Evolutionary conservation across 805 yeast species (phyloP), one percentile per base, ranked within the genome.

Genomic region (Starmera amethionina): DNA sequence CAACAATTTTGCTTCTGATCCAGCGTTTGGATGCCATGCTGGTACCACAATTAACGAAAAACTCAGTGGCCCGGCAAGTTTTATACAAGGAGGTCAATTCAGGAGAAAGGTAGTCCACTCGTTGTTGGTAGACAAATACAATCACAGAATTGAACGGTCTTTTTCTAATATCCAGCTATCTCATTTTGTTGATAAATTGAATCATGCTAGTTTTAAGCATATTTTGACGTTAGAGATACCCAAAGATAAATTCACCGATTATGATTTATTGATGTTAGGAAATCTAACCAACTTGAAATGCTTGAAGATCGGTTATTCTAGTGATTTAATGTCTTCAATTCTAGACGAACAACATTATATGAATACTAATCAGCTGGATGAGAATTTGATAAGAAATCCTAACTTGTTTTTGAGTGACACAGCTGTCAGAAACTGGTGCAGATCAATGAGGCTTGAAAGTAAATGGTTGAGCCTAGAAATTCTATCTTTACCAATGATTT

Each of bases 131-230:
- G 27, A 22, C 27, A 22, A 22, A 15, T 32, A 15, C 8, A 52
- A 51, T 30, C 67, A 63, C 42, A 42, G 69, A 28, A 47, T 63
- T n/a, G 68, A 64, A 42, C 53, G 65, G 6, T 42, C 63, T 2
- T 59, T 51, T 33, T 42, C 48, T 4, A 62, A 63, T 42, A 33
- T 57, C 12, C 36, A 42, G 7, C 31, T 48, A 11, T 37, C 48
- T 3, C 38, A 40, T 8, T 39, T 52, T n/a, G 43, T 44, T 11
- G 34, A 36, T 8, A 25, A 45, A 1, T 39, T 54, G 25, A 42
- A 40, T 11, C 31, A 1, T 45, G 50, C 35, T 14, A 32, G 30
- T 5, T 54, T 51, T 25, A 15, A 40, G 0, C 45, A 54, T 30
- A 10, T 54, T 14, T 37, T 45, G 4, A 38, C 50, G 4, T 32